A percentile compares a stretch with the other conserved stretches of the same genome.
phyloP scores from a whole-genome alignment of 2,329 filamentous ascomycete species.

The Daldinia eschscholtzii region DNA sequence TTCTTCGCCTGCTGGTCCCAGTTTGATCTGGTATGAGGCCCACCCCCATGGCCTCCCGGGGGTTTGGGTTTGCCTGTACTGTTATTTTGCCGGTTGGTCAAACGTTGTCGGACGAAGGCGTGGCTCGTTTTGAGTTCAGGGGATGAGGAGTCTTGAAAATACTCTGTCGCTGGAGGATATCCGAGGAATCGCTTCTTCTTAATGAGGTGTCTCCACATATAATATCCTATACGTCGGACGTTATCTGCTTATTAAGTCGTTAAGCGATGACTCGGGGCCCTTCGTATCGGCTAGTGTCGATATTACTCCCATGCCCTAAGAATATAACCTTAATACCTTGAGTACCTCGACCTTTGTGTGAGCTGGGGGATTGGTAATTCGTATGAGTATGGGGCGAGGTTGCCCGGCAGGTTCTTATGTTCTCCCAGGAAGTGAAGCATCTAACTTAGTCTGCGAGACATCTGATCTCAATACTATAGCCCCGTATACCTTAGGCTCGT shows the following conservation, averaged over 20 bases:
- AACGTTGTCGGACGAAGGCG: neutral
- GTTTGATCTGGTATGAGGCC: constrained; percentile 27
- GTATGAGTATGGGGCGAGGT: too few relatives aligned
- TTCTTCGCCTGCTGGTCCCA: constrained; percentile 15
- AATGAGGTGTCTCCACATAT: neutral
- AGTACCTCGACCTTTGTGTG: too few relatives aligned
- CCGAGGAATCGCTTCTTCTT: neutral
- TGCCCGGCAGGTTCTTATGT: too few relatives aligned
- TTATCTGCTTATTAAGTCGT: neutral
- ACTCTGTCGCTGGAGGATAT: neutral
- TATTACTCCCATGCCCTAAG: too few relatives aligned
- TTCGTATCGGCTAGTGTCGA: too few relatives aligned
- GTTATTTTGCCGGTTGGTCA: constrained; percentile 25
- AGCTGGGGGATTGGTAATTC: too few relatives aligned
- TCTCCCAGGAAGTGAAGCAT: too few relatives aligned
- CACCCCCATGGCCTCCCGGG: neutral
- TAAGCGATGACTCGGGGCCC: too few relatives aligned
- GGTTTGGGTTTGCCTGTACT: constrained; percentile 4
- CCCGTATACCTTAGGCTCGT: too few relatives aligned
- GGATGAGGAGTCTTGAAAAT: neutral
- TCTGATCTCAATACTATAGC: too few relatives aligned
- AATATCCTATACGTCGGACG: neutral
- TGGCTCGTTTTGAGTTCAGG: neutral
- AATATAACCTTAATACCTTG: too few relatives aligned
- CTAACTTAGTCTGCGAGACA: too few relatives aligned